Conservation (phyloP, 768 basidiomycete genomes). For the Lentinula aciculospora region DNA sequence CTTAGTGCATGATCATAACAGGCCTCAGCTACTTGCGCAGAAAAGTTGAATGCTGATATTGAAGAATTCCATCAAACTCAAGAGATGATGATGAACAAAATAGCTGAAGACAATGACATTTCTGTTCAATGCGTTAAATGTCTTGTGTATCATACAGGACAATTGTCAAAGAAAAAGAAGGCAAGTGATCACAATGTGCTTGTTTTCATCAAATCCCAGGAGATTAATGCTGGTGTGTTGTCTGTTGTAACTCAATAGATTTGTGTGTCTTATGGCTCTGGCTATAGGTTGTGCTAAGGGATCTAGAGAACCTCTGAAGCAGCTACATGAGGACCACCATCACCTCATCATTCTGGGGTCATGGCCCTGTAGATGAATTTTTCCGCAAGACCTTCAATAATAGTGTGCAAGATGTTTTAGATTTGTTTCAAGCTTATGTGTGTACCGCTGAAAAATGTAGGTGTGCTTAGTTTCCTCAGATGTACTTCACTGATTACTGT, state of each 20-base stretch:
- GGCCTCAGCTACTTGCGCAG: neutral
- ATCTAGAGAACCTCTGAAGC: neutral
- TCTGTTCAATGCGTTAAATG: neutral
- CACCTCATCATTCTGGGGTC: neutral
- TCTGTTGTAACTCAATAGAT: neutral
- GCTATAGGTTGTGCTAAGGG: neutral
- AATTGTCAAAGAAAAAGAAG: neutral
- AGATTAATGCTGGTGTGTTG: neutral
- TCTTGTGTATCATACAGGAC: neutral
- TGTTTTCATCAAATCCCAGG: neutral
- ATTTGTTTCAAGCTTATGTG: neutral
- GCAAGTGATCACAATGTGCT: neutral
- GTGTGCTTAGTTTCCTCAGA: neutral
- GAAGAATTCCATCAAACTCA: neutral
- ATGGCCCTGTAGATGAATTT: neutral
- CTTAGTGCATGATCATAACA: too few relatives aligned
- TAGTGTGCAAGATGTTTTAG: neutral
- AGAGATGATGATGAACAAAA: neutral
- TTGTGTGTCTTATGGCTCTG: neutral
- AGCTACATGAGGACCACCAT: slow-evolving; percentile 5
- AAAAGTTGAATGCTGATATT: neutral
- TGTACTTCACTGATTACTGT: neutral
- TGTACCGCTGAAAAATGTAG: neutral
- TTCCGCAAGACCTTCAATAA: neutral
- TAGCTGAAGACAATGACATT: neutral